Base-by-base conservation (phyloP, 768 basidiomycete species). In the Arthromyces matolae region DNA sequence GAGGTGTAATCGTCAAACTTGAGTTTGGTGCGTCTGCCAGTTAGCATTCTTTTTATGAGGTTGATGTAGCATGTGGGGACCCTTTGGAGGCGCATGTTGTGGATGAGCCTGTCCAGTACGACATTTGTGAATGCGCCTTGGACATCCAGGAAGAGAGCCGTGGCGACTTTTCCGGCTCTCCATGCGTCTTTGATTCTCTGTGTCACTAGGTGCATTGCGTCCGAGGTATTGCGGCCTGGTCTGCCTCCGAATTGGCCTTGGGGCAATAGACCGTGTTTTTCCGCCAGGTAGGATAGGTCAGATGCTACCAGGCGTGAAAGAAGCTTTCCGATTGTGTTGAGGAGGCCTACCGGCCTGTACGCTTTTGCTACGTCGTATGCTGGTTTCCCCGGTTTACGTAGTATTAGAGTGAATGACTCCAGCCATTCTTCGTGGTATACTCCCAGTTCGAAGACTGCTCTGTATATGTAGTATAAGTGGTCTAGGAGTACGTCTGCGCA, bases 41-140 rank as follows among this genome's bases (percentile, higher is more conserved):
- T 38, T 12, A 45, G 0, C 31, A 32, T 32, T 10, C 31, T 4
- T 10, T 32, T 9, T 3, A n/a, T n/a, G 3, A 32, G 31, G 4
- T 9, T 32, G 3, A 32, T 32, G 31, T 32, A 32, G 3, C 31
- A 4, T 3, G 3, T n/a, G 12, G 31, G 31, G 3, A 32, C 33
- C 9, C 33, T 3, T n/a, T n/a, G 5, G 63, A 50, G 32, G 62
- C 61, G 8, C 31, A 35, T 52, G 43, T 71, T 66, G 47, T 70
- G 64, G 0, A 67, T 23, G 0, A 75, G 64, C 0, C 53, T 19
- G 1, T 64, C 62, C 0, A 51, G 61, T 4, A 64, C 66, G 0
- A 64, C 64, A 48, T 66, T 75, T 0, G 70, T 74, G 53, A 74
- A 77, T 2, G 73, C 71, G 0, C 67, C 73, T 54, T 73, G 59